Base-by-base conservation (phyloP, 169 alveolate species). In the Eimeria falciformis region DNA sequence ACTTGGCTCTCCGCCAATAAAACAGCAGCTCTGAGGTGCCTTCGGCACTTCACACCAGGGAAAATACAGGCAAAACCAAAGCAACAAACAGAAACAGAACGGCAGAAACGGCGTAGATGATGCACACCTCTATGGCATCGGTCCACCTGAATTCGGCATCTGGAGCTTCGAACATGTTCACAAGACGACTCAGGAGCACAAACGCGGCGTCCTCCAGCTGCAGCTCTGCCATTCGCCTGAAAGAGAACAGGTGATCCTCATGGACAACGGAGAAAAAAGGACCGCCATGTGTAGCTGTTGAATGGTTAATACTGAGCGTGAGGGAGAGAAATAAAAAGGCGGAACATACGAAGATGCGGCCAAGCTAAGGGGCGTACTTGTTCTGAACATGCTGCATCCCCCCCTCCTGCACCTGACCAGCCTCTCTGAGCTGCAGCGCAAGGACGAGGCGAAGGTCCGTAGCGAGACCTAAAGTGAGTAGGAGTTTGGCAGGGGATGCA, bases 131-230 rank as follows among this genome's bases (percentile, higher is more conserved):
- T 25, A 86, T 43, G 6, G 92, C 85, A 17, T 86, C 92, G 4
- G 86, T 56, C 93, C 86, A 88, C 14, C 78, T 14, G 27, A 43
- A 25, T 18, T 23, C 87, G 46, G 68, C 21, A 53, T 65, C 56
- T 5, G 45, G 81, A 5, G 53, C 65, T 37, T 50, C 55, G 40
- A 71, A n/a, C 37, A 29, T 11, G 47, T 47, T n/a, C 21, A 46
- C 88, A n/a, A 71, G n/a, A 53, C 86, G 88, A 21, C 88, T 71
- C 45, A 88, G 93, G 18, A 73, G 56, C 47, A 88, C 82, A 56
- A 88, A 88, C 14, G 93, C 93, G 1, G 62, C 86, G 66, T 71
- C 88, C 40, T 69, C 93, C 25, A 88, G 87, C 43, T 62, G 68
- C 37, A 88, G 25, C 86, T 88, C 93, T 3, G 93, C 86, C 66